Percentiles rank a stretch among this genome's conserved stretches.
Conservation (phyloP, 805 yeast genomes). For the Danielia oregonensis region DNA sequence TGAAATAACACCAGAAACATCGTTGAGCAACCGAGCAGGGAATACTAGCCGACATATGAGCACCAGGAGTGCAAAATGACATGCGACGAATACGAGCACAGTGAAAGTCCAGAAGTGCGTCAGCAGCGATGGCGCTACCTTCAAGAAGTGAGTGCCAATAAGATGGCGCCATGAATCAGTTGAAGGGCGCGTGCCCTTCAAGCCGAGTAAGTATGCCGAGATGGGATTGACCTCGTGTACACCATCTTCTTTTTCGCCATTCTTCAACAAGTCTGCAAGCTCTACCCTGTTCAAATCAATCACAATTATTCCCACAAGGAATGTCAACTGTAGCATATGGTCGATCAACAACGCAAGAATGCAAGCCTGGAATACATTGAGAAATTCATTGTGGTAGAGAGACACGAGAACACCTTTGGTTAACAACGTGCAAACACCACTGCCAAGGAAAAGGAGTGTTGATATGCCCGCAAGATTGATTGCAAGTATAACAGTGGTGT, state of each 20-base stretch:
- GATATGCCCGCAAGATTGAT: constrained; percentile 17
- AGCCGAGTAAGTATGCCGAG: constrained; percentile 21
- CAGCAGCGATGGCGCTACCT: constrained; percentile 9
- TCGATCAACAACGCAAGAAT: constrained; percentile 51
- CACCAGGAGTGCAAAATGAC: neutral
- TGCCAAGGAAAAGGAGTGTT: constrained; percentile 1
- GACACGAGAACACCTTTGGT: neutral
- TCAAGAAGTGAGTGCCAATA: constrained; percentile 22
- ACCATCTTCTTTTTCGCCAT: neutral
- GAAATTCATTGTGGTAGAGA: constrained; percentile 1
- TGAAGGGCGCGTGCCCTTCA: constrained; percentile 11
- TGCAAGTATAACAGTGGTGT: constrained; percentile 20
- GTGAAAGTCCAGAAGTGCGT: constrained; percentile 7
- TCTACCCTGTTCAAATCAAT: constrained; percentile 66
- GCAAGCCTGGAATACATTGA: constrained; percentile 1
- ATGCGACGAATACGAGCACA: constrained; percentile 5
- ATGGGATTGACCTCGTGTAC: constrained; percentile 26
- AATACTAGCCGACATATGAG: constrained; percentile 8
- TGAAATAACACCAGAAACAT: neutral
- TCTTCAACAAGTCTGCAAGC: constrained; percentile 44
- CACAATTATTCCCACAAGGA: constrained; percentile 59
- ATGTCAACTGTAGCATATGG: constrained; percentile 59
- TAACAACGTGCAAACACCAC: constrained; percentile 1
- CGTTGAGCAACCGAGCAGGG: constrained; percentile 16
- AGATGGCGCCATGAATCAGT: constrained; percentile 22